A percentile compares a stretch with the other conserved stretches of the same genome.
phyloP scores from a whole-genome alignment of 192 early-diverging fungal genomes.

The Podila epicladia region DNA sequence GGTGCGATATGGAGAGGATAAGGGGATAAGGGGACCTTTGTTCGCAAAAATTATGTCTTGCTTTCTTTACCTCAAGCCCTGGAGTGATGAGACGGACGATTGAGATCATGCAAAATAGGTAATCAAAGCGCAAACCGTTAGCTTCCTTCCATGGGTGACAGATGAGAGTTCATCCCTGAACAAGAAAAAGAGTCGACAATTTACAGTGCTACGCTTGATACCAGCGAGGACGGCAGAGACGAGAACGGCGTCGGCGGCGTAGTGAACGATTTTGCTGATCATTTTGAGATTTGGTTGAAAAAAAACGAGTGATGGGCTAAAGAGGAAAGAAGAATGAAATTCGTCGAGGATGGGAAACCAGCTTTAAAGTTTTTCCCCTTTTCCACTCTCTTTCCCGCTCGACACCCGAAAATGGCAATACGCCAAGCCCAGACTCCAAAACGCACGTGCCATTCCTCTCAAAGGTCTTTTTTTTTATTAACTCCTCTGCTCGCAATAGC shows the following conservation, averaged over 20 bases:
- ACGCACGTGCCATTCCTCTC: too few relatives aligned
- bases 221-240: conserved; percentile 67
- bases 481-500: neutral
- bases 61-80: conserved; percentile 32
- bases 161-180: neutral
- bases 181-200: conserved; percentile 23
- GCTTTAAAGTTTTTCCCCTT: neutral
- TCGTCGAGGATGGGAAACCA: neutral
- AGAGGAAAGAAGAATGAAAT: neutral
- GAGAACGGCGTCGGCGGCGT: conserved; percentile 65
- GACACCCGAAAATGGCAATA: neutral
- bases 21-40: too few relatives aligned
- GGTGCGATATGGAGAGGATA: neutral
- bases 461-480: neutral
- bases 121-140: neutral
- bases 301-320: conserved; percentile 2
- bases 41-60: neutral
- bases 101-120: neutral
- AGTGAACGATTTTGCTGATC: conserved; percentile 60
- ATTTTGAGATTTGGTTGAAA: conserved; percentile 15
- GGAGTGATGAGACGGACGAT: neutral
- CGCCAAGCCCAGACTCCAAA: conserved; percentile 5
- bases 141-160: neutral
- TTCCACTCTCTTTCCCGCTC: too few relatives aligned
- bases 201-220: conserved; percentile 64